Conservation (phyloP, 768 basidiomycete genomes). For the Mycena vulgaris region DNA sequence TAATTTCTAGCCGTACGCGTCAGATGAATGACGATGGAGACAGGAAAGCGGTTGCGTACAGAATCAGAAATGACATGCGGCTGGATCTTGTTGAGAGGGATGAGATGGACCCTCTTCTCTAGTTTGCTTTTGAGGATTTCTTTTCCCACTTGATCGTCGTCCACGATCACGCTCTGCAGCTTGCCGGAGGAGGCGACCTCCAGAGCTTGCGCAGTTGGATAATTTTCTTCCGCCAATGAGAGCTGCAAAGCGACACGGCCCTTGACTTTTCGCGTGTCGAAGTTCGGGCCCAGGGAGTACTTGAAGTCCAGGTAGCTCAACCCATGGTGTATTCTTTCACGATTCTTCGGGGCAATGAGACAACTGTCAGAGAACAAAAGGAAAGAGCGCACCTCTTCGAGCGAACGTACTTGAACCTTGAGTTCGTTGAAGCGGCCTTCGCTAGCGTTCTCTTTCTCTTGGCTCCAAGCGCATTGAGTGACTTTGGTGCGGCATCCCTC, state of each 20-base stretch:
- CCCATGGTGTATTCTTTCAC: conserved; percentile 76
- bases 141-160: conserved; percentile 91
- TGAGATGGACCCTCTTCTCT: conserved; percentile 92
- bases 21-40: neutral
- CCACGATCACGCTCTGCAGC: conserved; percentile 94
- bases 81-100: conserved; percentile 94
- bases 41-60: conserved; percentile 54
- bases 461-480: conserved; percentile 80
- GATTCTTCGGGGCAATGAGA: conserved; percentile 62
- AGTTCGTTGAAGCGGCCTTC: conserved; percentile 67
- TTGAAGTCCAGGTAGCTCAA: conserved; percentile 86
- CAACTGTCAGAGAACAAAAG: conserved; percentile 6
- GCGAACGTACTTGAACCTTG: conserved; percentile 65
- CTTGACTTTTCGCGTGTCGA: conserved; percentile 90
- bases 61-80: conserved; percentile 61
- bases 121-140: conserved; percentile 83
- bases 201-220: conserved; percentile 88
- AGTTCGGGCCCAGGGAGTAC: conserved; percentile 85
- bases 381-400: conserved; percentile 71
- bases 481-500: conserved; percentile 69
- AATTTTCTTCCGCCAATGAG: conserved; percentile 76
- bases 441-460: conserved; percentile 76
- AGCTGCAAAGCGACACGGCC: conserved; percentile 95
- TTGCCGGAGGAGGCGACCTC: conserved; percentile 94
- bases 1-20: conserved; percentile 73